Evolutionary conservation across 495 filamentous ascomycete genomes (phyloP).

Genomic region (Antarctomyces pellizariae): DNA sequence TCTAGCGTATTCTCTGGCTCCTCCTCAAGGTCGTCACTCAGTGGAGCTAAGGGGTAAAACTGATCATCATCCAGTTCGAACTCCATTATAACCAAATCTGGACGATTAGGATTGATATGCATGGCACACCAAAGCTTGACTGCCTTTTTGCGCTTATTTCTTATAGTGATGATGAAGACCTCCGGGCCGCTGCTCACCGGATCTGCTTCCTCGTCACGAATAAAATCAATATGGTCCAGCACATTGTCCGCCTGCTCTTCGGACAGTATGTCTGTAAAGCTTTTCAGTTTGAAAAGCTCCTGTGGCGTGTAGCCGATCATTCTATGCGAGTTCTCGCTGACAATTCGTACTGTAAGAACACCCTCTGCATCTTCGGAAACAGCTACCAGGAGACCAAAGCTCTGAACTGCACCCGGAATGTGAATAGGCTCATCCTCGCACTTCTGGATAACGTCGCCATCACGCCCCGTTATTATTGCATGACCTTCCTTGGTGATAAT

Average conservation of each 20-base stretch:
- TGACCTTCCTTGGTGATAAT: slow-evolving; percentile 59
- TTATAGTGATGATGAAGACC: slow-evolving; percentile 58
- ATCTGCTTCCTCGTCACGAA: slow-evolving; percentile 54
- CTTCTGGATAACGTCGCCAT: slow-evolving; percentile 40
- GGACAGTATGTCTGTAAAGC: slow-evolving; percentile 57
- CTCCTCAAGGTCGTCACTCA: slow-evolving; percentile 29
- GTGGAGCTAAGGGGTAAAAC: slow-evolving; percentile 39
- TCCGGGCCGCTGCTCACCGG: slow-evolving; percentile 56
- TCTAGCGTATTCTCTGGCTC: slow-evolving; percentile 51
- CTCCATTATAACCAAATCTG: slow-evolving; percentile 65
- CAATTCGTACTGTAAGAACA: slow-evolving; percentile 46
- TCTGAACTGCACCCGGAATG: slow-evolving; percentile 73
- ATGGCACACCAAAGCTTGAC: slow-evolving; percentile 77
- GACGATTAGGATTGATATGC: slow-evolving; percentile 41
- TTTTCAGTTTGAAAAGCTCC: slow-evolving; percentile 49
- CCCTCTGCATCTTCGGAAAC: slow-evolving; percentile 49
- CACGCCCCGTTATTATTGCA: slow-evolving; percentile 60
- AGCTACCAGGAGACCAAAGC: slow-evolving; percentile 59
- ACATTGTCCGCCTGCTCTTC: slow-evolving; percentile 68
- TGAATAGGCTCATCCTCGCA: slow-evolving; percentile 93
- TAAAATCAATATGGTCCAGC: slow-evolving; percentile 72
- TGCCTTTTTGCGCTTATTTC: slow-evolving; percentile 17
- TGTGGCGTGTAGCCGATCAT: slow-evolving; percentile 63
- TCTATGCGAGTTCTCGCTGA: slow-evolving; percentile 62
- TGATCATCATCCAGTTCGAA: slow-evolving; percentile 77